Evolutionary conservation across 2,329 filamentous ascomycete genomes (phyloP).

Genomic region (Fusarium duplospermum): DNA sequence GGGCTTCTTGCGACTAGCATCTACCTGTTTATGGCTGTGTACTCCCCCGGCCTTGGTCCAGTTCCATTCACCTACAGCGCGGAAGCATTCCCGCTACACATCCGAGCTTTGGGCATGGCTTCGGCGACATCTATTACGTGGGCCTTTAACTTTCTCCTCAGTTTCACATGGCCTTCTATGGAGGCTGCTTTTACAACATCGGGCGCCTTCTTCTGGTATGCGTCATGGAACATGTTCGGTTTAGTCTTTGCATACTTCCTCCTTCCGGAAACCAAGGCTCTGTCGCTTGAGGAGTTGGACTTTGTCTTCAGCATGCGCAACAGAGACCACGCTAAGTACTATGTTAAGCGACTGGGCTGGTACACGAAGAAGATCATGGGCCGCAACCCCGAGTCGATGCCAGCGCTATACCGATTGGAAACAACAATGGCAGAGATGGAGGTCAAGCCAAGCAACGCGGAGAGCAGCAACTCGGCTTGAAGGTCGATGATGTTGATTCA

Average conservation of each 20-base stretch:
- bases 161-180: conserved; percentile 49
- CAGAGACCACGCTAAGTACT: conserved; percentile 55
- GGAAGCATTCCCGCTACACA: conserved; percentile 52
- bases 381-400: conserved; percentile 16
- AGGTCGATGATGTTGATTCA: not conserved
- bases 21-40: conserved; percentile 51
- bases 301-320: conserved; percentile 59
- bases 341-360: conserved; percentile 38
- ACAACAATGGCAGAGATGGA: conserved; percentile 46
- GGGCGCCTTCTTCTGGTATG: conserved; percentile 57
- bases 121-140: conserved; percentile 53
- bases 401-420: conserved; percentile 29
- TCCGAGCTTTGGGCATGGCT: conserved; percentile 52
- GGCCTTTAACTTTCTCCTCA: conserved; percentile 48
- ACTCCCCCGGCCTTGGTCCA: conserved; percentile 52
- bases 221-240: conserved; percentile 58
- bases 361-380: conserved; percentile 14
- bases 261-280: conserved; percentile 63
- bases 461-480: not conserved
- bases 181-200: conserved; percentile 41
- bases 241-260: conserved; percentile 62
- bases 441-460: conserved; percentile 58
- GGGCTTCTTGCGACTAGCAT: conserved; percentile 47
- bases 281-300: conserved; percentile 62
- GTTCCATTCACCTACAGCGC: conserved; percentile 53